Evolutionary conservation across 2,329 filamentous ascomycete species (phyloP), one percentile per base, ranked within the genome.

Genomic region (Gremmenia infestans): DNA sequence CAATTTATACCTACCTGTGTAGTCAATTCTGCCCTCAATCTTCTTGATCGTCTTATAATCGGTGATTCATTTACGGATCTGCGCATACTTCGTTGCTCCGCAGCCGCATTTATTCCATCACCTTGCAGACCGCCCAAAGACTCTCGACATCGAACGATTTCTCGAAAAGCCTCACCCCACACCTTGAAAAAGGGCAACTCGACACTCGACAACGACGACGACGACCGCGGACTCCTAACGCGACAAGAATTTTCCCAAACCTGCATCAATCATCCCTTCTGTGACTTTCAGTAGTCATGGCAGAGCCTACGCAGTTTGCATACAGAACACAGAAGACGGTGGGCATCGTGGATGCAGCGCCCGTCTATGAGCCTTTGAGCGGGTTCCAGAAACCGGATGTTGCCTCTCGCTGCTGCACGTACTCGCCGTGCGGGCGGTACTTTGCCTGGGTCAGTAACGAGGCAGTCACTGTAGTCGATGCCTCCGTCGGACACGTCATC

Each of bases 301-400:
- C 90, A 74, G 86, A 81, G 80, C 86, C 89, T 71, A 88, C 93
- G 78, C 93, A 97, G 85, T 89, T 97, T 85, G 90, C 91, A 76
- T 96, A 89, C 82, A 91, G 94, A 78, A 97, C 94, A 74, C 88
- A 92, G 76, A 97, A 97, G 85, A 87, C 86, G 74, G 92, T 99
- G 78, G 92, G 92, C 70, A 81, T 97, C 75, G 85, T 96, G 76
- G 89, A 97, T 78, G 91, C 91, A 69, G 89, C 86, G 65, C 94
- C 94, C 60, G 83, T 87, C 70, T 99, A 99, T 77, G 83, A 89
- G 74, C 78, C 87, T 70, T 81, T 97, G 70, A 78, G 89, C 70
- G 93, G 88, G 68, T 97, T 97, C 73, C 72, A 72, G 68, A 91
- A 88, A 76, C 92, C 93, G 60, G 89, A 96, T 80, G 93, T 92